phyloP scores from a whole-genome alignment of 192 early-diverging fungal genomes.

The Spizellomyces sp. region DNA sequence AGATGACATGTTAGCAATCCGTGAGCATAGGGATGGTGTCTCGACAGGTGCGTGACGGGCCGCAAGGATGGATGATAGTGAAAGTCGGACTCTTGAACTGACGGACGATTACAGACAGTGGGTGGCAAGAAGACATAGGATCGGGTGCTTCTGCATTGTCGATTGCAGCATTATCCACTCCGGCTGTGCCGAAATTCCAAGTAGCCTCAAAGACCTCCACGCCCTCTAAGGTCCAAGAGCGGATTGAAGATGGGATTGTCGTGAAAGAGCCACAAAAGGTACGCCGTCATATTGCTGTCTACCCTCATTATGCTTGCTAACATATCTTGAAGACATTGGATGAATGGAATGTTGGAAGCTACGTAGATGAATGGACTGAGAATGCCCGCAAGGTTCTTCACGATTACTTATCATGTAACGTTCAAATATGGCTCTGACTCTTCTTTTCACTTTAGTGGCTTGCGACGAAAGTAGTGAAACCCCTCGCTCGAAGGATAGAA shows the following conservation, averaged over 20 bases:
- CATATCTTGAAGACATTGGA: conserved; percentile 23
- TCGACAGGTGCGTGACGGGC: not conserved
- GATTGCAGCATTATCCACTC: conserved; percentile 3
- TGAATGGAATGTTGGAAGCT: conserved; percentile 31
- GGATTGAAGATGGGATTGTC: conserved; percentile 33
- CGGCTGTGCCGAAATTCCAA: conserved; percentile 17
- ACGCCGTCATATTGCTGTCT: not conserved
- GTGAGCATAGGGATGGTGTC: too few species aligned
- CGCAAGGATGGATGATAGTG: not conserved
- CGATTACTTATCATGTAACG: not conserved
- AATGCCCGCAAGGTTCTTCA: conserved; percentile 29
- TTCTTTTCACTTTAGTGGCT: conserved; percentile 30
- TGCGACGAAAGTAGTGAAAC: conserved; percentile 23
- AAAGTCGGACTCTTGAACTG: not conserved
- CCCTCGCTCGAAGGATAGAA: conserved; percentile 28
- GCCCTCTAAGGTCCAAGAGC: conserved; percentile 18
- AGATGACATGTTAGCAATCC: conserved; percentile 7
- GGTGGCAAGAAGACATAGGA: not conserved
- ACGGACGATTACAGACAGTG: not conserved
- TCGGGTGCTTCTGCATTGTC: not conserved
- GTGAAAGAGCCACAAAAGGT: conserved; percentile 37
- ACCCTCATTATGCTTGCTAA: not conserved
- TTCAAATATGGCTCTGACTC: not conserved
- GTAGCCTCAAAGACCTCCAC: conserved; percentile 13
- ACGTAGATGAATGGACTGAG: conserved; percentile 41